A percentile compares a stretch with the other conserved stretches of the same genome.
These are phyloP conservation scores for Chaetomidium leptoderma DNA, from an alignment of 495 filamentous ascomycete species.

Conservation along the genomic window DNA sequence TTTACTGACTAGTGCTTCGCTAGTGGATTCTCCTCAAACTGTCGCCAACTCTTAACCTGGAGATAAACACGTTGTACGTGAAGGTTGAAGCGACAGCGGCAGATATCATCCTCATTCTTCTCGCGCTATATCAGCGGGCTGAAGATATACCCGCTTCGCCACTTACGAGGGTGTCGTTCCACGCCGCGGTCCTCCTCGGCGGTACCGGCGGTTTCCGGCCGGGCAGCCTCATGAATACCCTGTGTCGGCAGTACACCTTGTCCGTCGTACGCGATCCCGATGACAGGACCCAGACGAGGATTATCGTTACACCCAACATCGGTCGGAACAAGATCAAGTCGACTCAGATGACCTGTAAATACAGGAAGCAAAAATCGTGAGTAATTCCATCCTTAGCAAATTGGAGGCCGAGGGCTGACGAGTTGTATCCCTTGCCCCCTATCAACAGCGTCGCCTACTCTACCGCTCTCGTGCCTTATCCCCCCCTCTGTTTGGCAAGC, in stretches of 20 bases:
- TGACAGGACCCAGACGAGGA: background rate
- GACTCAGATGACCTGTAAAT: conserved; percentile 3
- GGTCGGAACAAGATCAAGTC: conserved; percentile 9
- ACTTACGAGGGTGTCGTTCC: conserved; percentile 5
- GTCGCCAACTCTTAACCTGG: background rate
- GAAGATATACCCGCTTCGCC: conserved; percentile 9
- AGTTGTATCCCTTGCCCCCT: conserved; percentile 4
- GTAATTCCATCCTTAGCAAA: conserved; percentile 12
- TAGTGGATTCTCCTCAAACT: conserved; percentile 11
- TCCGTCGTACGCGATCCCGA: conserved; percentile 9
- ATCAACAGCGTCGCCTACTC: conserved; percentile 12
- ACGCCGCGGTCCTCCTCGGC: background rate
- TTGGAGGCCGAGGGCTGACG: conserved; percentile 10
- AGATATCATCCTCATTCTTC: conserved; percentile 13
- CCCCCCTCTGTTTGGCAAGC: conserved; percentile 6
- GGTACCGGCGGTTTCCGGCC: conserved; percentile 10
- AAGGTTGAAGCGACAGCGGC: conserved; percentile 8
- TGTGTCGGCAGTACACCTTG: conserved; percentile 3
- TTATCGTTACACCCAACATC: conserved; percentile 2
- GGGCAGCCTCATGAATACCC: conserved; percentile 6
- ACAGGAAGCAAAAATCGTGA: conserved; percentile 12
- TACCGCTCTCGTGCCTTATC: conserved; percentile 9
- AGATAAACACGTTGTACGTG: conserved; percentile 2
- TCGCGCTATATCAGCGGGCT: conserved; percentile 7
- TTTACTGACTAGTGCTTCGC: conserved; percentile 8